These are phyloP conservation scores for Smallanthus sonchifolius DNA, from an alignment of 129 eudicot species.

Conservation along the genomic window DNA sequence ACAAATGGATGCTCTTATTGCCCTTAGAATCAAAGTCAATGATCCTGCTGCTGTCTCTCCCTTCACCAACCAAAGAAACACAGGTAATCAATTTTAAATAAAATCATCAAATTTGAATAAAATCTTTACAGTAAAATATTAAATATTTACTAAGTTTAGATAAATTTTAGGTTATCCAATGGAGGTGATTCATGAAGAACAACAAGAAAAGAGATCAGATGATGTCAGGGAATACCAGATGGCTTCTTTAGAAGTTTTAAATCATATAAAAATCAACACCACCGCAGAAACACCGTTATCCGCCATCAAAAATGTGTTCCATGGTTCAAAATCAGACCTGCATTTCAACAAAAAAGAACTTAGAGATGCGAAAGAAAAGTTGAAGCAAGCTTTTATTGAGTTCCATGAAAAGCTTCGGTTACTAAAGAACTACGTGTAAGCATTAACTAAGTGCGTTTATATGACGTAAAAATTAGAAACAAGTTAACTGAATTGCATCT, in stretches of 20 bases:
- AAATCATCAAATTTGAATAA: background rate
- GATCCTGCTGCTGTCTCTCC: background rate
- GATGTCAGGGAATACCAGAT: constrained; percentile 2
- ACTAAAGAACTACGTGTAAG: constrained; percentile 29
- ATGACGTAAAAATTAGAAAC: background rate
- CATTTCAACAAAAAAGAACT: constrained; percentile 38
- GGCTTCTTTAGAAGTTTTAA: constrained; percentile 40
- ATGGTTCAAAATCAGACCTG: constrained; percentile 28
- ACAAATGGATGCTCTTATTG: constrained; percentile 59
- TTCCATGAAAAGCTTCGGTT: constrained; percentile 10
- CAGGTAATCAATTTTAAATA: constrained; percentile 1
- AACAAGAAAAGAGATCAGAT: constrained; percentile 1
- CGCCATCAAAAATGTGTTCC: constrained; percentile 37
- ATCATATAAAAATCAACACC: constrained; percentile 45
- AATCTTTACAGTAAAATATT: background rate
- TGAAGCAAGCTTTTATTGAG: constrained; percentile 20
- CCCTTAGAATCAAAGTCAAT: constrained; percentile 38
- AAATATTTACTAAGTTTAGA: constrained; percentile 18
- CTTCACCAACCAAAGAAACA: constrained; percentile 12
- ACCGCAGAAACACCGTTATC: constrained; percentile 48
- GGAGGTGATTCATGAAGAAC: constrained; percentile 32
- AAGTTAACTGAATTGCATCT: background rate
- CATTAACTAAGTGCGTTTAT: background rate
- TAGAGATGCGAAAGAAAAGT: constrained; percentile 34
- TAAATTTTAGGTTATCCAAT: constrained; percentile 16